These are phyloP conservation scores for Ceratocystis papillata DNA, from an alignment of 2,329 filamentous ascomycete species.

Conservation along the genomic window DNA sequence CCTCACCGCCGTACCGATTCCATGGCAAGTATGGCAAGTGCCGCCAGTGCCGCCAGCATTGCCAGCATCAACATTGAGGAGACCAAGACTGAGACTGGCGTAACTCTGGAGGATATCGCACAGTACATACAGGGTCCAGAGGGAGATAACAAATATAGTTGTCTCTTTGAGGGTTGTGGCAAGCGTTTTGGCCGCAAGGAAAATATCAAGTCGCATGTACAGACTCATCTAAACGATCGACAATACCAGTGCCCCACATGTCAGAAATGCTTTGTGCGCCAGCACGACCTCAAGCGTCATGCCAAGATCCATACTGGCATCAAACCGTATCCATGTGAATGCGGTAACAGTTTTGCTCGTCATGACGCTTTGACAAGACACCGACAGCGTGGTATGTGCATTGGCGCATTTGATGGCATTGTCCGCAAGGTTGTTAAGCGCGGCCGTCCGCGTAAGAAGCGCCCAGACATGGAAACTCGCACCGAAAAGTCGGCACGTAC, in stretches of 20 bases:
- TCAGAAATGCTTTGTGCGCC: conserved; percentile 89
- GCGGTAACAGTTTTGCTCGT: conserved; percentile 86
- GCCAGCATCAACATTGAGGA: conserved; percentile 54
- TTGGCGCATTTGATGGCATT: conserved; percentile 79
- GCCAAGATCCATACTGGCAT: conserved; percentile 94
- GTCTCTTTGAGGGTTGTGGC: conserved; percentile 64
- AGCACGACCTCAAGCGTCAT: conserved; percentile 94
- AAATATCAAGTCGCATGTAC: conserved; percentile 96
- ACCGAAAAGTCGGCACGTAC: conserved; percentile 43
- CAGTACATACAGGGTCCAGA: conserved; percentile 64
- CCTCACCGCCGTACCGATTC: conserved; percentile 49
- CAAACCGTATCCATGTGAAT: conserved; percentile 90
- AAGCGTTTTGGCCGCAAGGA: conserved; percentile 95
- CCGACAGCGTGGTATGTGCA: conserved; percentile 90
- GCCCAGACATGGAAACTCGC: conserved; percentile 47
- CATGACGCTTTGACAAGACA: conserved; percentile 93
- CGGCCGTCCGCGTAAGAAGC: conserved; percentile 52
- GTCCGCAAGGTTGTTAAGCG: conserved; percentile 51
- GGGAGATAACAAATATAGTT: conserved; percentile 68
- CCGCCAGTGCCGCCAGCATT: conserved; percentile 49
- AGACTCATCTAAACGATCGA: conserved; percentile 92
- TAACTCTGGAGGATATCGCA: conserved; percentile 74
- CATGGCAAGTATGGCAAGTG: conserved; percentile 46
- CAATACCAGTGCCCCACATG: conserved; percentile 92
- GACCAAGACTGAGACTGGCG: conserved; percentile 64